Percentiles rank a stretch among this genome's conserved stretches.
phyloP scores from a whole-genome alignment of 2,329 filamentous ascomycete species.

The Colletotrichum musae region DNA sequence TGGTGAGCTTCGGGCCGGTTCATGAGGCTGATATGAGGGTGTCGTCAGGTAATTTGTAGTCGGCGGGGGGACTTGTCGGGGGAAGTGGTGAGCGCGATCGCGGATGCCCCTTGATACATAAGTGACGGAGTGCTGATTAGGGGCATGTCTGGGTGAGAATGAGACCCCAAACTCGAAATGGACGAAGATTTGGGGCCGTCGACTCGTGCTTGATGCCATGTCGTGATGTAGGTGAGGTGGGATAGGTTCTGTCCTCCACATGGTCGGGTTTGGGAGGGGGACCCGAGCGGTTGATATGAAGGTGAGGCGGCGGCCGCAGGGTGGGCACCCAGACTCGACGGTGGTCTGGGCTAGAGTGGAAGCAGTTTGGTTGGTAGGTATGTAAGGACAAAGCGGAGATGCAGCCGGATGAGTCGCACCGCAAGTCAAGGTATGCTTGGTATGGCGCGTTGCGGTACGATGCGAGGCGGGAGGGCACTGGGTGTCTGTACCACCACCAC shows the following conservation, averaged over 20 bases:
- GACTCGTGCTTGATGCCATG: conserved; percentile 46
- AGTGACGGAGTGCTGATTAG: conserved; percentile 61
- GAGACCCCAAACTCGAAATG: conserved; percentile 68
- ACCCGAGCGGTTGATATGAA: conserved; percentile 32
- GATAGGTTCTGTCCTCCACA: conserved; percentile 44
- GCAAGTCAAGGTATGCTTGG: conserved; percentile 15
- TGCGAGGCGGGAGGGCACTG: conserved; percentile 15
- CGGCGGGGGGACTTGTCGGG: conserved; percentile 61
- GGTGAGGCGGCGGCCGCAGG: conserved; percentile 19
- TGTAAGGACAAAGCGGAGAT: conserved; percentile 36
- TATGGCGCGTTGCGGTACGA: conserved; percentile 11
- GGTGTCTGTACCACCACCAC: conserved; percentile 14
- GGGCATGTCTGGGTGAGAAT: conserved; percentile 60
- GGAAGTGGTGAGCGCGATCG: conserved; percentile 56
- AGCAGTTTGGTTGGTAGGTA: background rate
- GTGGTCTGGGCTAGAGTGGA: conserved; percentile 32
- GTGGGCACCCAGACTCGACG: conserved; percentile 28
- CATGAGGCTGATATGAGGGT: conserved; percentile 28
- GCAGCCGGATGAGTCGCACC: conserved; percentile 31
- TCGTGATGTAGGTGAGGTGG: conserved; percentile 45
- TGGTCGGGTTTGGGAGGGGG: conserved; percentile 38
- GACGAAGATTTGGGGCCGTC: conserved; percentile 62
- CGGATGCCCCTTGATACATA: conserved; percentile 63
- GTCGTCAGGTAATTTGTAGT: conserved; percentile 60
- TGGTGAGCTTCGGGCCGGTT: conserved; percentile 34